Evolutionary conservation across 1,284 basidiomycete species (phyloP).

Genomic region (Athelia psychrophila): DNA sequence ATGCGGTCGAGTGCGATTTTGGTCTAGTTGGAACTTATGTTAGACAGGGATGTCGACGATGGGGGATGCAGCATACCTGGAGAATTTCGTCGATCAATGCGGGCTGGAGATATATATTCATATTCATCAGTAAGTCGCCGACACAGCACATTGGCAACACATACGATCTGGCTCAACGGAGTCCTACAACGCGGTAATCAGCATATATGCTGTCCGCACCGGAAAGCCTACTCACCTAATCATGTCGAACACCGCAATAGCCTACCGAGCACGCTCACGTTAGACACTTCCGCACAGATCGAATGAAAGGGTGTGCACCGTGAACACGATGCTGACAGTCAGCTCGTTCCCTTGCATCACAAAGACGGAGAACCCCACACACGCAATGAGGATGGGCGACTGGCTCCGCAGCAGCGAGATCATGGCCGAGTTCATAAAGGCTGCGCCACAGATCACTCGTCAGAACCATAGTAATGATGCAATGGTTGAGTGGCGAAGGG

Average conservation of each 20-base stretch:
- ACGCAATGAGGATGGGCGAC: constrained; percentile 67
- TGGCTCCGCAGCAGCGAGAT: constrained; percentile 63
- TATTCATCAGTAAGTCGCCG: no score
- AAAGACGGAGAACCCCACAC: constrained; percentile 65
- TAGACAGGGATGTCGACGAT: no score
- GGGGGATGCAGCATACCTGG: no score
- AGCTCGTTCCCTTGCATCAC: constrained; percentile 64
- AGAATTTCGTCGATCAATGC: no score
- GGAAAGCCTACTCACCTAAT: constrained; percentile 48
- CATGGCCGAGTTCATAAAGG: constrained; percentile 60
- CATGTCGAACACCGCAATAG: constrained; percentile 73
- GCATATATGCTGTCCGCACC: no score
- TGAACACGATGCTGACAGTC: constrained; percentile 68
- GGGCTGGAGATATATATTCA: no score
- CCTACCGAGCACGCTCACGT: constrained; percentile 30
- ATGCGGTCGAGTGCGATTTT: constrained; percentile 81
- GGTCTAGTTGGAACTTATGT: no score
- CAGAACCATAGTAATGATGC: background rate
- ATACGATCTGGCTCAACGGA: no score
- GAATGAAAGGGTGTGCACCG: constrained; percentile 37
- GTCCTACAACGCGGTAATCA: no score
- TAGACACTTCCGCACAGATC: constrained; percentile 3
- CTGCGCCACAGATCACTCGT: no score
- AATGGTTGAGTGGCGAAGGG: no score
- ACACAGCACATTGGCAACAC: no score